Conservation (phyloP, 352 stramenopile genomes). For the Phytophthora fragariaefolia region DNA sequence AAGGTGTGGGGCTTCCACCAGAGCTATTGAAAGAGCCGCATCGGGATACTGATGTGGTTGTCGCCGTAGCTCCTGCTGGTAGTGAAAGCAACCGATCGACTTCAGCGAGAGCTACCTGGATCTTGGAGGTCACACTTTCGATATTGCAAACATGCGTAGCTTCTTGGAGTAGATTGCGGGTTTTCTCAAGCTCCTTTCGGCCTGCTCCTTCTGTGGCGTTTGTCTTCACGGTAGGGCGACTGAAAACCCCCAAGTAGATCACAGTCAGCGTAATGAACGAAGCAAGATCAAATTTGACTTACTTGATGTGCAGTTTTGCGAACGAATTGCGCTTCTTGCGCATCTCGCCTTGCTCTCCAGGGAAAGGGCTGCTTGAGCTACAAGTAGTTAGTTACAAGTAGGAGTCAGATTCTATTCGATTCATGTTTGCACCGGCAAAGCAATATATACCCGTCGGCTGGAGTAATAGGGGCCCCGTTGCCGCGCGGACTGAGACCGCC, state of each 20-base stretch:
- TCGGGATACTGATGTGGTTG: constrained; percentile 7
- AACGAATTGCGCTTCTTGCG: constrained; percentile 59
- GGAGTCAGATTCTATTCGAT: constrained; percentile 4
- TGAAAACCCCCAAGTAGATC: constrained; percentile 23
- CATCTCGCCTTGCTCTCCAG: constrained; percentile 1
- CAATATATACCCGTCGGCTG: constrained; percentile 43
- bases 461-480: constrained; percentile 32
- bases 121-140: constrained; percentile 50
- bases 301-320: constrained; percentile 63
- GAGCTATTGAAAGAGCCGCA: constrained; percentile 29
- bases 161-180: constrained; percentile 55
- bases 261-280: constrained; percentile 1
- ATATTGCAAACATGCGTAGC: constrained; percentile 51
- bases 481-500: constrained; percentile 10
- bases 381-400: constrained; percentile 16
- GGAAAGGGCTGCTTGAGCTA: constrained; percentile 13
- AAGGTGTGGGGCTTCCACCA: constrained; percentile 26
- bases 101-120: constrained; percentile 54
- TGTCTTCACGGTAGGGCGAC: constrained; percentile 39
- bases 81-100: constrained; percentile 46
- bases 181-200: constrained; percentile 65
- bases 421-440: not conserved
- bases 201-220: constrained; percentile 34
- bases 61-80: not conserved
- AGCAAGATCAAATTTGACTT: constrained; percentile 1